Evolutionary conservation across 78 protist genomes (phyloP).

Genomic region (Blattamonas nauphoetae): DNA sequence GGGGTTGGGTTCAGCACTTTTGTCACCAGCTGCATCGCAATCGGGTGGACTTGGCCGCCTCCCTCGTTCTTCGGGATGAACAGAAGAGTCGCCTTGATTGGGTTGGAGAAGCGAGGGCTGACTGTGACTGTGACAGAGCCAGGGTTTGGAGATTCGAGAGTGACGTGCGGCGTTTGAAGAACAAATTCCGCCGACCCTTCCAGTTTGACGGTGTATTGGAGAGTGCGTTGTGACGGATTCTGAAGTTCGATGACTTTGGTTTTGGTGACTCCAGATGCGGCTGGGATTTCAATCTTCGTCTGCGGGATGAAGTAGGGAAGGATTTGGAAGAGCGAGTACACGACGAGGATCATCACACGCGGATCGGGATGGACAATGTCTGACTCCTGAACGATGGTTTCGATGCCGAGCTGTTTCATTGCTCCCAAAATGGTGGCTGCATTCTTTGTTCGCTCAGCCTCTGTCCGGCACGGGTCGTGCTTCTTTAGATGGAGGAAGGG

Average conservation of each 20-base stretch:
- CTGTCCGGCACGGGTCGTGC: neutral
- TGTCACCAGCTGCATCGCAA: neutral
- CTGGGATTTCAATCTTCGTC: neutral
- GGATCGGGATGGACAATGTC: slow-evolving; percentile 2
- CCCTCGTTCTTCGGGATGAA: neutral
- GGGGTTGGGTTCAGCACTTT: neutral
- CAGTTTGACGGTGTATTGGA: neutral
- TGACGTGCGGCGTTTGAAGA: neutral
- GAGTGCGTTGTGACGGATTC: neutral
- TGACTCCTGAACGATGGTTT: neutral
- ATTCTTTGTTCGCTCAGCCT: neutral
- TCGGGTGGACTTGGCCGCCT: neutral
- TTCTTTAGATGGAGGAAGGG: slow-evolving; percentile 9
- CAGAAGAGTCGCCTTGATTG: neutral
- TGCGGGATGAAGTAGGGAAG: neutral
- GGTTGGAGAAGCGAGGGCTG: neutral
- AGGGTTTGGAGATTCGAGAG: neutral
- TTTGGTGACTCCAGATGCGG: neutral
- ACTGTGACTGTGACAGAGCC: neutral
- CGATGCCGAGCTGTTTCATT: neutral
- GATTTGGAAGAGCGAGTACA: neutral
- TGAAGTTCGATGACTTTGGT: neutral
- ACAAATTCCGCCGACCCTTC: neutral
- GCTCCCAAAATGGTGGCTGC: neutral
- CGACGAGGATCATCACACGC: neutral